Base-by-base conservation (phyloP, 306 rosid genomes). In the Cicer arietinum region DNA sequence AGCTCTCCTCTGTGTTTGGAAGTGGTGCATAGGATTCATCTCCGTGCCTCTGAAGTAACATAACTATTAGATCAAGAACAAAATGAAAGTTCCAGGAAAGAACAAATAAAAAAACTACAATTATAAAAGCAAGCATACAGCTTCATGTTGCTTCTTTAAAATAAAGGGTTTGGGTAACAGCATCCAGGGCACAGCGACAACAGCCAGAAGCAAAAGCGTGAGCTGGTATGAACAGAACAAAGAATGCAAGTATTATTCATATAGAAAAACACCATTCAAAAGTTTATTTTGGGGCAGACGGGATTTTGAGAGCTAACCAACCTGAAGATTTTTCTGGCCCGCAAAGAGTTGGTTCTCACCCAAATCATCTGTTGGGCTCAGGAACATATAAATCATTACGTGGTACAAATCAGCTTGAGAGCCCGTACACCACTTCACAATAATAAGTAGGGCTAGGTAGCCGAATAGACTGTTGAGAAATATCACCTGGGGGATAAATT, bases 181-280 rank as follows among this genome's bases (percentile, higher is more conserved):
- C 99, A 95, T 95, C 99, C 99, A 95, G 75, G 99, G 99, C 43
- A 95, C 99, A 65, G 98, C 75, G 43, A 95, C 85, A 75, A 89
- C 20, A 56, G 99, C 98, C 83, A 88, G 90, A 67, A 89, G 80
- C 73, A 95, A 82, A 42, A 95, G 92, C 60, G 66, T 87, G 71
- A 92, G 76, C 99, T 95, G 88, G 83, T 56, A 78, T 53, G 63
- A 80, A 59, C 42, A 60, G 67, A 79, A 67, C 43, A 75, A 47
- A 66, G 53, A 45, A 65, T 13, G 70, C 63, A 45, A 74, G 39
- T 43, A 39, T 76, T 47, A 61, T 56, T 67, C 71, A 37, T 35
- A 61, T 39, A 51, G 74, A 18, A 68, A 48, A 12, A 67, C 41
- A 18, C 3, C 1, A 7, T 35, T 46, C 40, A 77, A 42, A 7